Base-by-base conservation (phyloP, 768 basidiomycete genomes). In the Tricholoma furcatifolium region DNA sequence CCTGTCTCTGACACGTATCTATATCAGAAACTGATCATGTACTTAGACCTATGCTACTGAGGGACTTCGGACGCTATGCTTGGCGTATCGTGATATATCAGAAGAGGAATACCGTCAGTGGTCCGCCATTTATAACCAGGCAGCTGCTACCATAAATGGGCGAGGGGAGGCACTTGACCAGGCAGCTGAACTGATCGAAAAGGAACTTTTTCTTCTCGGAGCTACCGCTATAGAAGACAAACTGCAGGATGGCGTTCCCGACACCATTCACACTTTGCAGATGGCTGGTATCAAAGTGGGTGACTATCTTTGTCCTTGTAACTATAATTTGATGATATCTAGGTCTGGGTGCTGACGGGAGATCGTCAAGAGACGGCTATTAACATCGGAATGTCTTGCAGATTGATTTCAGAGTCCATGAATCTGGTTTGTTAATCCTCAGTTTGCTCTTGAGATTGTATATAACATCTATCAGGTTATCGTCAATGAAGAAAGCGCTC, bases 141-240 rank as follows among this genome's bases (percentile, higher is more conserved):
- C 97, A 0, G 95, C 95, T 0, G 77, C 89, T n/a, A 97, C 95
- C 12, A 87, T 99, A 74, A 93, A 88, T 57, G 96, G 95, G 1
- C 90, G 97, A 48, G 88, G 89, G 12, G 97, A 98, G 39, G 97
- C 93, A 7, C 80, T 99, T 34, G 97, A 98, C 68, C 81, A 84
- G 60, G 96, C 93, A 0, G 94, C 97, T 1, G 97, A 99, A 65
- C 73, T 96, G 43, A 97, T 99, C 59, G 97, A 99, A 74, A 89
- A 89, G 62, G 93, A 99, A 55, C 76, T 99, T 60, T 87, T 91
- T 63, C 66, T 99, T 15, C 79, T 99, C 15, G 97, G 97, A 3
- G 97, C 97, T 21, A 98, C 97, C 2, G 97, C 97, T 15, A 94
- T 99, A 63, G 97, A 99, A 68, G 97, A 99, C 69, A 98, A 97